These are phyloP conservation scores for Chalaropsis ovoidea DNA, from an alignment of 2,329 filamentous ascomycete genomes.

Conservation along the genomic window DNA sequence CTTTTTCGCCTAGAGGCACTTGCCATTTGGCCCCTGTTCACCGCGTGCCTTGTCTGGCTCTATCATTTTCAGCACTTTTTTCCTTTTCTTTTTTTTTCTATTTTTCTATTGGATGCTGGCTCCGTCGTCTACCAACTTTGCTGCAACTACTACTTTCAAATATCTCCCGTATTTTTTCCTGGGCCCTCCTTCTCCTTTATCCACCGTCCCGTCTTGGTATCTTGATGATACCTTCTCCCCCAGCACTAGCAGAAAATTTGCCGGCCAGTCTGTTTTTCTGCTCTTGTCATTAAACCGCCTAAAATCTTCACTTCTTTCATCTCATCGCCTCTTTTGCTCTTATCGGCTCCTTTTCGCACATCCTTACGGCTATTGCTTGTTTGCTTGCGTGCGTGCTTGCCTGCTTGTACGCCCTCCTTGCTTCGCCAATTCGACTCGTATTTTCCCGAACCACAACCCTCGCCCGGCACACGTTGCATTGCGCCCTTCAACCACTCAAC, in stretches of 20 bases:
- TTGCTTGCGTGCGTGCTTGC: neutral
- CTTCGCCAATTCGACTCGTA: constrained; percentile 5
- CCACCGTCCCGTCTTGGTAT: neutral
- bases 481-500: neutral
- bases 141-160: constrained; percentile 19
- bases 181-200: constrained; percentile 15
- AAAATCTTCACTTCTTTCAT: neutral
- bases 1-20: neutral
- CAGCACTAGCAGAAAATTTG: neutral
- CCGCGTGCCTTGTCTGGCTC: constrained; percentile 10
- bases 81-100: constrained; percentile 5
- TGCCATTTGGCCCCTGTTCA: constrained; percentile 5
- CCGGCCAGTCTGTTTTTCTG: neutral
- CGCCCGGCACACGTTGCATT: constrained; percentile 1
- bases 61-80: neutral
- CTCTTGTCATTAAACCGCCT: neutral
- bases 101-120: constrained; percentile 14
- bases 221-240: neutral
- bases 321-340: neutral
- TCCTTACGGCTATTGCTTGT: neutral
- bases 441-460: constrained; percentile 1
- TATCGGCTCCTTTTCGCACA: neutral
- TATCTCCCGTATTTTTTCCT: constrained; percentile 8
- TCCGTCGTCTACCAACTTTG: neutral
- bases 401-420: neutral